phyloP scores from a whole-genome alignment of 768 basidiomycete species.

The Trametopsis cervina region DNA sequence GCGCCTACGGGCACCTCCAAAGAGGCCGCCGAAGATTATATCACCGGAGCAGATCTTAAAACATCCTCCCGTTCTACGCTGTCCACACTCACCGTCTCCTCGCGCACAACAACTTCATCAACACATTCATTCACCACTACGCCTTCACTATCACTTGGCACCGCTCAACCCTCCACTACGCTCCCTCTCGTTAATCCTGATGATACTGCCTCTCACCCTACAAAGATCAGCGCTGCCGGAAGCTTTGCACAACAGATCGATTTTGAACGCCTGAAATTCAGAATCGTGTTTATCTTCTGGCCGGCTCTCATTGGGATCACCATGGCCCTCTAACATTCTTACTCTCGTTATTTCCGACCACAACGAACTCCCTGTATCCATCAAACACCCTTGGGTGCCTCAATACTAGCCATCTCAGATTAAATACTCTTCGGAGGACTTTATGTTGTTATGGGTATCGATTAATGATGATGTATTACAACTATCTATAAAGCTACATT shows the following conservation, averaged over 20 bases:
- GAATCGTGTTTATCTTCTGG: slow-evolving; percentile 47
- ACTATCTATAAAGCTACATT: too few species aligned
- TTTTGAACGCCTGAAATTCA: slow-evolving; percentile 30
- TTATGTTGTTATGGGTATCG: too few species aligned
- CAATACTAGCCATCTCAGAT: too few species aligned
- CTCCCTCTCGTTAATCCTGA: slow-evolving; percentile 1
- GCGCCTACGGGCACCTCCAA: not conserved
- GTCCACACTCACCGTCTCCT: not conserved
- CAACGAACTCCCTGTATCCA: too few species aligned
- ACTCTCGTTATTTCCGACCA: too few species aligned
- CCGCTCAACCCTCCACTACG: not conserved
- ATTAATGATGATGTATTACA: too few species aligned
- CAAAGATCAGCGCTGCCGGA: not conserved
- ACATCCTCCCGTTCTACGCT: too few species aligned
- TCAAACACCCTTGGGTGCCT: too few species aligned
- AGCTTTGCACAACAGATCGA: slow-evolving; percentile 7
- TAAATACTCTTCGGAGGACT: too few species aligned
- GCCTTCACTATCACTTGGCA: not conserved
- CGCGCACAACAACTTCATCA: not conserved
- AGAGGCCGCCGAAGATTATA: slow-evolving; percentile 2
- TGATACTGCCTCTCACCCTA: not conserved
- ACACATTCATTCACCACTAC: not conserved
- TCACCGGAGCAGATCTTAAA: too few species aligned
- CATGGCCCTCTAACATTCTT: slow-evolving; percentile 48
- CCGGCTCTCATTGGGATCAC: slow-evolving; percentile 49